Percentiles rank a stretch among this genome's conserved stretches.
phyloP scores from a whole-genome alignment of 345 rosid species.

The Clausena lansium region DNA sequence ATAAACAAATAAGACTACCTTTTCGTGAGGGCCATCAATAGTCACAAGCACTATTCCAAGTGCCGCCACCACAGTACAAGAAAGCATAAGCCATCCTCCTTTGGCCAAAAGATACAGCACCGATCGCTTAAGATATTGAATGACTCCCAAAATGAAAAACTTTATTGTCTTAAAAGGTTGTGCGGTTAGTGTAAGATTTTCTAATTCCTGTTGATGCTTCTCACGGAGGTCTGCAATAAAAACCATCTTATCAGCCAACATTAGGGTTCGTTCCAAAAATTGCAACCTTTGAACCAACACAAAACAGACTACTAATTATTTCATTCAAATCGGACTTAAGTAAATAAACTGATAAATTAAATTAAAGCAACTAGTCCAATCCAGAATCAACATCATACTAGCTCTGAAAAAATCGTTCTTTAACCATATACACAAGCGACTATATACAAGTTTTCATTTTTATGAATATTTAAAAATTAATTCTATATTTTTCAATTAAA shows the following conservation, averaged over 20 bases:
- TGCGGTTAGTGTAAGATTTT: conserved; percentile 57
- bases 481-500: too few species aligned
- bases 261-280: not conserved
- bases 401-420: not conserved
- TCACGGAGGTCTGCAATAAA: conserved; percentile 49
- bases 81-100: conserved; percentile 72
- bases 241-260: conserved; percentile 11
- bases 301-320: not conserved
- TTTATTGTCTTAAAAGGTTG: conserved; percentile 79
- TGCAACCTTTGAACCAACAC: not conserved
- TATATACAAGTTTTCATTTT: not conserved
- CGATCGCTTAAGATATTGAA: conserved; percentile 51
- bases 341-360: too few species aligned
- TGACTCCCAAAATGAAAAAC: conserved; percentile 57
- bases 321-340: too few species aligned
- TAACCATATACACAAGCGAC: not conserved
- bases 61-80: conserved; percentile 37
- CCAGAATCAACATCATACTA: not conserved
- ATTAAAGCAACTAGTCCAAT: too few species aligned
- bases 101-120: conserved; percentile 56
- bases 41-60: conserved; percentile 58
- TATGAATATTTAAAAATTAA: too few species aligned
- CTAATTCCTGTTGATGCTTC: conserved; percentile 68
- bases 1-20: conserved; percentile 42
- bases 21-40: conserved; percentile 83